These are phyloP conservation scores for Zoysia pacifica DNA, from an alignment of 176 grass and related monocot genomes.

Conservation along the genomic window DNA sequence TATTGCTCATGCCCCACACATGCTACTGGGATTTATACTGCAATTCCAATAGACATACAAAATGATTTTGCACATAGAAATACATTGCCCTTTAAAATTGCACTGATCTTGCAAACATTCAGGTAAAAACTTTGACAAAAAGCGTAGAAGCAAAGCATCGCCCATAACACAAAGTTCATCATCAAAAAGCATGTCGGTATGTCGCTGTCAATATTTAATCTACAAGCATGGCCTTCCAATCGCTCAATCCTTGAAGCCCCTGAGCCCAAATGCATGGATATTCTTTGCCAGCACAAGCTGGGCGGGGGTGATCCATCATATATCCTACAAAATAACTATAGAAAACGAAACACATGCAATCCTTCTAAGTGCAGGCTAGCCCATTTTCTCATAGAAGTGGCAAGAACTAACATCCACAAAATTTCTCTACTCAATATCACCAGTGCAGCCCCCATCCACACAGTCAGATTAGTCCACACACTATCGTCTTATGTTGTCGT, in stretches of 20 bases:
- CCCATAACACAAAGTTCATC: not conserved
- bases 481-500: not conserved
- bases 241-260: not conserved
- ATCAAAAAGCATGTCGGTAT: not conserved
- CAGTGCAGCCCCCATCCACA: not conserved
- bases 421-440: not conserved
- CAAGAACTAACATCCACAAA: not conserved
- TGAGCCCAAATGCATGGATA: not conserved
- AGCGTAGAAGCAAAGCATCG: not conserved
- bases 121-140: not conserved
- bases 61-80: not conserved
- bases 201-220: not conserved
- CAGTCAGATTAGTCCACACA: not conserved
- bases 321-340: not conserved
- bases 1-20: not conserved
- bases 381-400: not conserved
- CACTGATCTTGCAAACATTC: conserved; percentile 10
- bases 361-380: not conserved
- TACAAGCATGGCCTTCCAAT: not conserved
- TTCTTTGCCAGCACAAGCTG: not conserved
- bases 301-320: not conserved
- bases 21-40: not conserved
- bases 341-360: not conserved
- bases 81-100: not conserved
- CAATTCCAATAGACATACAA: not conserved